phyloP scores from a whole-genome alignment of 768 basidiomycete genomes.

The Agaricus sinodeliciosus region DNA sequence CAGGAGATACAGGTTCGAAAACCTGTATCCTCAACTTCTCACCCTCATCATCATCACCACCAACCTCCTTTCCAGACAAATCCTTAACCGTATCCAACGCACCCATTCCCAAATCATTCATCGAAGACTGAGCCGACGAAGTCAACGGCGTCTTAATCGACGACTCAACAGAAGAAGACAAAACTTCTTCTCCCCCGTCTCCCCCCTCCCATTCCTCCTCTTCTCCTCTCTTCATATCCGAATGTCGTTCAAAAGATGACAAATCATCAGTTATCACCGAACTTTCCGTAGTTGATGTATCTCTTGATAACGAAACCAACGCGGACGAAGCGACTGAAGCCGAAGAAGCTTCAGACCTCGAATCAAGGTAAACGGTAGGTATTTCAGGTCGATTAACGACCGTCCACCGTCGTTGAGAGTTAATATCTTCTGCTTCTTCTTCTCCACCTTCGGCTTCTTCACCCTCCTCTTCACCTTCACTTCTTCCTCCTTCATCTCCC shows the following conservation, averaged over 20 bases:
- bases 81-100: slow-evolving; percentile 2
- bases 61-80: slow-evolving; percentile 10
- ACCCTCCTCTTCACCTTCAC: slow-evolving; percentile 14
- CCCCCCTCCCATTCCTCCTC: background rate
- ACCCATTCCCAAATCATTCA: slow-evolving; percentile 29
- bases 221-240: background rate
- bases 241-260: background rate
- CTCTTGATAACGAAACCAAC: slow-evolving; percentile 13
- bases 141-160: slow-evolving; percentile 47
- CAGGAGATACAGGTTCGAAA: slow-evolving; percentile 12
- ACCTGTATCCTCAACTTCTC: slow-evolving; percentile 15
- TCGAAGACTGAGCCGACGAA: slow-evolving; percentile 43
- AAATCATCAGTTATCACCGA: slow-evolving; percentile 4
- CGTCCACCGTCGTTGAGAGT: slow-evolving; percentile 14
- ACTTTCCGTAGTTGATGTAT: slow-evolving; percentile 12
- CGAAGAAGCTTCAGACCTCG: slow-evolving; percentile 23
- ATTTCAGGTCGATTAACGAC: slow-evolving; percentile 19
- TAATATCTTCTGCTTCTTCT: slow-evolving; percentile 9
- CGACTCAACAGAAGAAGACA: slow-evolving; percentile 58
- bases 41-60: background rate
- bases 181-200: slow-evolving; percentile 5
- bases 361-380: slow-evolving; percentile 34
- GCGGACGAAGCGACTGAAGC: slow-evolving; percentile 21
- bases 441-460: slow-evolving; percentile 23
- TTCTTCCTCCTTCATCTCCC: background rate